These are phyloP conservation scores for Solanum hybrid DNA, from an alignment of 305 asterid species.

Conservation along the genomic window DNA sequence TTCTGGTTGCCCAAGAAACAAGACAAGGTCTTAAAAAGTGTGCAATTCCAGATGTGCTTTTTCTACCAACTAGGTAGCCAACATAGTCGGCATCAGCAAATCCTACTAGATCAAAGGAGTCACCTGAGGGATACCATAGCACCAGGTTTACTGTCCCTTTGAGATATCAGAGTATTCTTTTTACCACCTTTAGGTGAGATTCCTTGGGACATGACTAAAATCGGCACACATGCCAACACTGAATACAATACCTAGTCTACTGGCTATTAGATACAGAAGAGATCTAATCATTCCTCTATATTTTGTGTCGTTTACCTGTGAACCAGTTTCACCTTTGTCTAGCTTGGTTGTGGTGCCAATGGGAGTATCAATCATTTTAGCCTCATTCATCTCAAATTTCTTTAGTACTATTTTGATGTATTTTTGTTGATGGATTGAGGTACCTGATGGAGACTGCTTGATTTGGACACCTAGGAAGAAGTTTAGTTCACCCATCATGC, in stretches of 20 bases:
- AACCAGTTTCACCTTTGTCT: background rate
- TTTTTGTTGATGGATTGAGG: background rate
- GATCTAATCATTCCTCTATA: background rate
- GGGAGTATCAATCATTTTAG: background rate
- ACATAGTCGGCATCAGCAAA: background rate
- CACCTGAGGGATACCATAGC: background rate
- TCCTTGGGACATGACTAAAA: background rate
- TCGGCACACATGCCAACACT: background rate
- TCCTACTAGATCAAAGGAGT: background rate
- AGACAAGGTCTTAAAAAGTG: background rate
- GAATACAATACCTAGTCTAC: no score
- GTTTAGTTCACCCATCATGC: background rate
- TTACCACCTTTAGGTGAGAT: background rate
- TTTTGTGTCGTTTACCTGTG: background rate
- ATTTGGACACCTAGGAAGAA: background rate
- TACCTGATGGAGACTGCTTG: background rate
- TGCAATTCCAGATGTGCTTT: background rate
- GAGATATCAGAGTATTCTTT: background rate
- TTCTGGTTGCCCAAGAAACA: background rate
- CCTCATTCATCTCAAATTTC: background rate
- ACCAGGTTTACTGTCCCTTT: background rate
- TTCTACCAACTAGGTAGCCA: background rate
- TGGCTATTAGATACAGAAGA: no score
- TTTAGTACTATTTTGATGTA: background rate
- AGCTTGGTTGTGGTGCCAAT: background rate